These are phyloP conservation scores for Mucor irregularis DNA, from an alignment of 371 early-diverging fungal species.

Conservation along the genomic window DNA sequence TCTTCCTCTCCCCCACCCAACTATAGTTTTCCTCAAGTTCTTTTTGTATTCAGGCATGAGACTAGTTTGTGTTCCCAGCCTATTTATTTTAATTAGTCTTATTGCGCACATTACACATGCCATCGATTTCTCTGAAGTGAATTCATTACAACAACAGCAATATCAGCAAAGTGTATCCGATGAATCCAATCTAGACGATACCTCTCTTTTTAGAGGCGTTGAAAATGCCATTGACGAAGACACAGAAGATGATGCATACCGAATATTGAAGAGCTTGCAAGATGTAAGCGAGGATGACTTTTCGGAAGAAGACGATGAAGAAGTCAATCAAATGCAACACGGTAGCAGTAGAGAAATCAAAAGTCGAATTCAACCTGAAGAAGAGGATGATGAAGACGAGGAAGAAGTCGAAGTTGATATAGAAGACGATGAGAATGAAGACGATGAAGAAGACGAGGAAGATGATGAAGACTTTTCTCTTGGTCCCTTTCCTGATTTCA, in stretches of 20 bases:
- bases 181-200: slow-evolving; percentile 9
- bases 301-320: slow-evolving; percentile 3
- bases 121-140: not conserved
- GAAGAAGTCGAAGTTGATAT: not conserved
- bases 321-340: not conserved
- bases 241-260: slow-evolving; percentile 13
- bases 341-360: not conserved
- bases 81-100: not conserved
- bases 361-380: slow-evolving; percentile 1
- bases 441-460: slow-evolving; percentile 13
- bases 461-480: slow-evolving; percentile 2
- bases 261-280: slow-evolving; percentile 21
- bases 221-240: slow-evolving; percentile 12
- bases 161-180: too few species aligned
- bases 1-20: not conserved
- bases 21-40: not conserved
- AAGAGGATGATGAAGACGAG: slow-evolving; percentile 6
- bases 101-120: not conserved
- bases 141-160: too few species aligned
- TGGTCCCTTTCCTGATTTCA: slow-evolving; percentile 9
- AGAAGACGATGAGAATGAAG: not conserved
- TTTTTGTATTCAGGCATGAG: not conserved
- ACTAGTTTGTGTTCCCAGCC: not conserved
- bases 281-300: slow-evolving; percentile 6
- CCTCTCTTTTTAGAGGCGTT: slow-evolving; percentile 13